Evolutionary conservation across 225 moss, liverwort and hornwort genomes (phyloP), one percentile per base, ranked within the genome.

Genomic region (Sphagnum contortum): DNA sequence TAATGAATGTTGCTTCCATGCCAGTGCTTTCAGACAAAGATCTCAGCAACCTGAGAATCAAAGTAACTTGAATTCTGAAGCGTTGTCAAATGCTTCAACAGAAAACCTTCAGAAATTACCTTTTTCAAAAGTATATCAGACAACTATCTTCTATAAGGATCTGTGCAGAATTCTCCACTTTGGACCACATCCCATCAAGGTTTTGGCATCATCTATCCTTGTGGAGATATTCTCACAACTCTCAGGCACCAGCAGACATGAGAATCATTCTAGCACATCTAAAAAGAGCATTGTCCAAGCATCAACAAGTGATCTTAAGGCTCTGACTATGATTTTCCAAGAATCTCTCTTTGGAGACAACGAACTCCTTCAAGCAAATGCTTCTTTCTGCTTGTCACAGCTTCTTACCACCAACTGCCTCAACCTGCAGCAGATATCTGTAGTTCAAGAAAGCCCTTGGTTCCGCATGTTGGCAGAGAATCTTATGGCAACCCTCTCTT

Each of bases 161-260:
- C 77, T 90, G 50, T 86, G 83, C 77, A 81, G 64, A 64, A 68
- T 92, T 50, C 70, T 92, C 64, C 90, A 86, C 67, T 81, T 79
- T 72, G 78, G 92, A 49, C 62, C 64, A 13, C 63, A 69, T 53
- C 64, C 67, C 5, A 51, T 82, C 64, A 88, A 90, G 73, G 67
- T 71, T 57, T 72, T 92, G 52, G 48, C 88, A 62, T 88, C 86
- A 48, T 75, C 81, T 64, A 89, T 87, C 71, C 71, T 92, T 46
- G 74, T 71, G 57, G 89, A 87, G 60, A 75, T 83, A 59, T 73
- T 92, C 57, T 87, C 81, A 62, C 81, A 78, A 62, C 57, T 72
- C 44, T 56, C 73, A 46, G 56, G 50, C 49, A 29, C 29, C 29
- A 72, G 4, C 55, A 12, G 14, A 46, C 45, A 57, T 45, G 70